Evolutionary conservation across 345 rosid genomes (phyloP), one percentile per base, ranked within the genome.

Genomic region (Salix udensis): DNA sequence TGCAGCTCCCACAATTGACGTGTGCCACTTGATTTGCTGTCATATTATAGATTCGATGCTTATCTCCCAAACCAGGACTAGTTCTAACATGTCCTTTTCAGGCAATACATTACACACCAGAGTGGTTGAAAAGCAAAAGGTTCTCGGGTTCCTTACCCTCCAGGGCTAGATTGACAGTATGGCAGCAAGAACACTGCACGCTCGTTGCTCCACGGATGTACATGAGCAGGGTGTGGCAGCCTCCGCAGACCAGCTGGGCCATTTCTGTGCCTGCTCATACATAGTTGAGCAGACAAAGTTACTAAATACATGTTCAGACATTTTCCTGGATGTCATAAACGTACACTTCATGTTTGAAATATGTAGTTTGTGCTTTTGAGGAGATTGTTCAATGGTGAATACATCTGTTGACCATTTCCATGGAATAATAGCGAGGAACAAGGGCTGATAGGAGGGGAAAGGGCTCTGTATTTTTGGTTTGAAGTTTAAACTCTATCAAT

Each of bases 161-260:
- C 62, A 89, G 75, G 72, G 98, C 98, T 62, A 96, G 90, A 84
- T 91, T 96, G 65, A 96, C 93, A 0, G 97, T 93, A 91, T 93
- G 95, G 80, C 99, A 96, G 69, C 98, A 96, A 40, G 99, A 91
- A 83, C 99, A 96, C 61, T 92, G 99, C 65, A 96, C 99, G 65
- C 99, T 96, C 46, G 98, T 92, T 70, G 99, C 99, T 77, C 99
- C 99, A 4, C 98, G 93, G 74, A 96, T 90, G 88, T 93, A 93
- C 98, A 96, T 93, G 28, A 96, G 85, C 75, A 96, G 84, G 73
- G 99, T 93, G 84, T 96, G 97, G 81, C 99, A 96, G 62, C 98
- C 99, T 85, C 96, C 99, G 64, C 99, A 96, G 34, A 93, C 96
- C 91, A 96, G 75, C 85, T 96, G 98, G 7, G 98, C 98, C 96